A percentile compares a stretch with the other conserved stretches of the same genome.
Evolutionary conservation across 345 rosid species (phyloP).

Genomic region (Aurinia saxatilis): DNA sequence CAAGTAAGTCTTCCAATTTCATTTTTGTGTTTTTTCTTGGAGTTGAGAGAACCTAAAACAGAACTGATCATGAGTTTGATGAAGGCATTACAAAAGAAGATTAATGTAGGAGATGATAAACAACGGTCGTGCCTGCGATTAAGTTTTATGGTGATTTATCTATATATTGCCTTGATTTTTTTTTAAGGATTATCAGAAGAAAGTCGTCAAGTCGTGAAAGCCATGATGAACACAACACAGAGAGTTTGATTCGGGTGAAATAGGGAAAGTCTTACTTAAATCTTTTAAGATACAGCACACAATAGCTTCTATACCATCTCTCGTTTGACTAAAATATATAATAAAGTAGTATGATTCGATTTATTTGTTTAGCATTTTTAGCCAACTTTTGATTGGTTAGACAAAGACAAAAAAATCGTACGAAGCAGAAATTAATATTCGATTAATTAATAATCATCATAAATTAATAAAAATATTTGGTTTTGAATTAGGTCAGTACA

Average conservation of each 20-base stretch:
- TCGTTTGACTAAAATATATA: constrained; percentile 16
- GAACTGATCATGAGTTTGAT: not conserved
- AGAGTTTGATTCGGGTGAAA: constrained; percentile 5
- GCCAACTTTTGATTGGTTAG: no score
- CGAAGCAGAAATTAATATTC: no score
- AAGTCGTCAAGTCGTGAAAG: constrained; percentile 27
- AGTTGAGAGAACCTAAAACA: not conserved
- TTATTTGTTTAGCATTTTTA: no score
- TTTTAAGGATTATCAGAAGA: constrained; percentile 4
- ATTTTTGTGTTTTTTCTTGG: constrained; percentile 22
- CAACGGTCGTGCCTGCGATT: constrained; percentile 21
- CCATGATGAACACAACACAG: constrained; percentile 18
- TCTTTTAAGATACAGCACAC: constrained; percentile 14
- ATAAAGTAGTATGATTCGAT: no score
- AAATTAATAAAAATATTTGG: no score
- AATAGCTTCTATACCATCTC: not conserved
- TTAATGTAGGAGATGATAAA: not conserved
- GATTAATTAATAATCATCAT: no score
- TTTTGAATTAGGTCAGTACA: no score
- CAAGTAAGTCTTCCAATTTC: constrained; percentile 80
- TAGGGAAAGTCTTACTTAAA: not conserved
- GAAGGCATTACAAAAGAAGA: not conserved
- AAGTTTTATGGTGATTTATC: constrained; percentile 18
- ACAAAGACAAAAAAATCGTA: no score
- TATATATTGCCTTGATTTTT: not conserved